Evolutionary conservation across 2,329 filamentous ascomycete genomes (phyloP).

Genomic region (Aspergillus sp.): DNA sequence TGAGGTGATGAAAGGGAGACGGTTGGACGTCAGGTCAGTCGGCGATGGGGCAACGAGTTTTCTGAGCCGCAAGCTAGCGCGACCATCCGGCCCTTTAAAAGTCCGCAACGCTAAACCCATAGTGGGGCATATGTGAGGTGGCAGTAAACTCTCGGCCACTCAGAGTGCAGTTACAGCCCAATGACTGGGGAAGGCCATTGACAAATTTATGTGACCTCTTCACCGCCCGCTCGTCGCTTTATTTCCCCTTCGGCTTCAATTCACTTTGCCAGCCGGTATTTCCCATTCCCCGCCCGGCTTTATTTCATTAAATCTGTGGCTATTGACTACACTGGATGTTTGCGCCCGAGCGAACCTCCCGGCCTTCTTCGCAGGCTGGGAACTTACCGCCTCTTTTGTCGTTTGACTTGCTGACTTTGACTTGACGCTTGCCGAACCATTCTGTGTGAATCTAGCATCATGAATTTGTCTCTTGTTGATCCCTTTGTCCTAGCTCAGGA

Average conservation of each 20-base stretch:
- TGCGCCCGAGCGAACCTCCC: constrained; percentile 20
- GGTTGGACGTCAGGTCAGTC: constrained; percentile 43
- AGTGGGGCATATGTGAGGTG: neutral
- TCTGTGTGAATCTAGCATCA: constrained; percentile 34
- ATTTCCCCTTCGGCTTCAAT: constrained; percentile 11
- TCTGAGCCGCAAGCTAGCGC: constrained; percentile 34
- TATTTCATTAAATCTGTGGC: constrained; percentile 9
- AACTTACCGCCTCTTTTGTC: constrained; percentile 6
- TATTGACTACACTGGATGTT: constrained; percentile 28
- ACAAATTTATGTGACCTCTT: constrained; percentile 22
- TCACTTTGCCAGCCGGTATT: constrained; percentile 6
- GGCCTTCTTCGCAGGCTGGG: constrained; percentile 31
- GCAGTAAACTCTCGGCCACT: constrained; percentile 10
- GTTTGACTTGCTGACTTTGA: neutral
- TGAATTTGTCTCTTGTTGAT: constrained; percentile 73
- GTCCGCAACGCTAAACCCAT: constrained; percentile 11
- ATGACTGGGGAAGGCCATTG: neutral
- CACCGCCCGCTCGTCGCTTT: constrained; percentile 26
- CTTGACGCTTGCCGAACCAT: neutral
- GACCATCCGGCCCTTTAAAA: constrained; percentile 26
- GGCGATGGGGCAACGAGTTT: constrained; percentile 43
- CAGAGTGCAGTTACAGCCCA: neutral
- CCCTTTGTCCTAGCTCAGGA: constrained; percentile 74
- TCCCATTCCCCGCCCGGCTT: constrained; percentile 11
- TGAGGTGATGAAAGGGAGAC: constrained; percentile 45